phyloP scores from a whole-genome alignment of 306 rosid genomes.

The Prunus mongolica region DNA sequence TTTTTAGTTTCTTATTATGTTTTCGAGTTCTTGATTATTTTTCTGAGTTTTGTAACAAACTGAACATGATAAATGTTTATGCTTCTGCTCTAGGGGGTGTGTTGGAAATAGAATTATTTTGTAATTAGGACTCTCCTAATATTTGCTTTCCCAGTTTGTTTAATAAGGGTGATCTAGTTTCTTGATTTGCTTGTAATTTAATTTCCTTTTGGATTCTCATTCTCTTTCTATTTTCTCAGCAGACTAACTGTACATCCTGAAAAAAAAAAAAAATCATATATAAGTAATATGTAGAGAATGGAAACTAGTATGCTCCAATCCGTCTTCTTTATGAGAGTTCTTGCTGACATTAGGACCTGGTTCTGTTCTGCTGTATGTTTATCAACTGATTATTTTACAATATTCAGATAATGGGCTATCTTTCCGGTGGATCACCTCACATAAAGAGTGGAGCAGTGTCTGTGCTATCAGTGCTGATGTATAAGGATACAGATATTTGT shows the following conservation, averaged over 20 bases:
- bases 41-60: background rate
- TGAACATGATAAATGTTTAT: background rate
- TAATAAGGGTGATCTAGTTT: background rate
- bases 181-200: background rate
- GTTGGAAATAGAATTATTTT: background rate
- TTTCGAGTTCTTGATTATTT: background rate
- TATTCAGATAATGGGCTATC: slow-evolving; percentile 85
- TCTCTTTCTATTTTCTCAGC: background rate
- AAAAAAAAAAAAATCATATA: background rate
- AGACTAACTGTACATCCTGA: no score
- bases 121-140: background rate
- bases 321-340: background rate
- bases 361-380: background rate
- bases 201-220: background rate
- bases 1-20: background rate
- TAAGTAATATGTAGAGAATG: background rate
- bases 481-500: slow-evolving; percentile 56
- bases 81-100: background rate
- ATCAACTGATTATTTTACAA: background rate
- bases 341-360: background rate
- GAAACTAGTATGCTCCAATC: background rate
- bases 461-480: slow-evolving; percentile 73
- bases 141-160: background rate
- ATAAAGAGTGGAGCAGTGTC: slow-evolving; percentile 94
- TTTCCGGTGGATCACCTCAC: slow-evolving; percentile 85